Conservation (phyloP, 179 eudicot species). For the Vitellaria paradoxa region DNA sequence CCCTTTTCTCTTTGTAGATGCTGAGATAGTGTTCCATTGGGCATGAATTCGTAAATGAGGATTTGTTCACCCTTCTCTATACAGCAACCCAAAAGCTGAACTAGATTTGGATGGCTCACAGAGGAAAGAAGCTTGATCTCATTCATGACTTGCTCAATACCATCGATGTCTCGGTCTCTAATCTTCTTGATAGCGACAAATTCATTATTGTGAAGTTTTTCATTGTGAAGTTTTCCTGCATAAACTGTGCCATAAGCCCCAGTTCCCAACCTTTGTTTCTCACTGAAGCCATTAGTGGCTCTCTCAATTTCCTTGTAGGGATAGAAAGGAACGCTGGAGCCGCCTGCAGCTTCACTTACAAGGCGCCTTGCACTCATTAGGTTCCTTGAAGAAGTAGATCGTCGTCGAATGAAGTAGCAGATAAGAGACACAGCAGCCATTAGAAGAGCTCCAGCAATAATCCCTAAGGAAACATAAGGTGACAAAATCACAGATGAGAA, state of each 20-base stretch:
- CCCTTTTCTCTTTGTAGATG: slow-evolving; percentile 68
- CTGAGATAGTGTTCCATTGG: slow-evolving; percentile 82
- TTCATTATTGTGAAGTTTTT: slow-evolving; percentile 61
- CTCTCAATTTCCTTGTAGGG: slow-evolving; percentile 81
- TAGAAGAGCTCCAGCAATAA: slow-evolving; percentile 55
- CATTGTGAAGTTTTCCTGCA: slow-evolving; percentile 66
- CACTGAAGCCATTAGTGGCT: slow-evolving; percentile 73
- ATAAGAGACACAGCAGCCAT: slow-evolving; percentile 31
- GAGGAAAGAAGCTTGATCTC: slow-evolving; percentile 57
- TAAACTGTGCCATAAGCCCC: slow-evolving; percentile 98
- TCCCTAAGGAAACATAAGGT: slow-evolving; percentile 32
- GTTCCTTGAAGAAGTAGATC: slow-evolving; percentile 33
- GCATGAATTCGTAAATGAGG: slow-evolving; percentile 87
- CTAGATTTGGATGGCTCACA: slow-evolving; percentile 56
- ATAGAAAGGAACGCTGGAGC: slow-evolving; percentile 52
- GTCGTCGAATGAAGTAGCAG: slow-evolving; percentile 50
- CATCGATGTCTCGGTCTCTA: slow-evolving; percentile 58
- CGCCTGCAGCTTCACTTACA: slow-evolving; percentile 67
- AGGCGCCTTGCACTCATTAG: slow-evolving; percentile 53
- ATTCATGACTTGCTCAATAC: slow-evolving; percentile 72
- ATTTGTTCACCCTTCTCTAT: slow-evolving; percentile 87
- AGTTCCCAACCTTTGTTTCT: slow-evolving; percentile 74
- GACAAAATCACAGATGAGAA: not conserved
- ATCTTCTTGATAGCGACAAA: slow-evolving; percentile 83
- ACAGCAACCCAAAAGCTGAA: slow-evolving; percentile 58